Conservation (phyloP, 2,329 filamentous ascomycete species). For the Truncatella angustata region DNA sequence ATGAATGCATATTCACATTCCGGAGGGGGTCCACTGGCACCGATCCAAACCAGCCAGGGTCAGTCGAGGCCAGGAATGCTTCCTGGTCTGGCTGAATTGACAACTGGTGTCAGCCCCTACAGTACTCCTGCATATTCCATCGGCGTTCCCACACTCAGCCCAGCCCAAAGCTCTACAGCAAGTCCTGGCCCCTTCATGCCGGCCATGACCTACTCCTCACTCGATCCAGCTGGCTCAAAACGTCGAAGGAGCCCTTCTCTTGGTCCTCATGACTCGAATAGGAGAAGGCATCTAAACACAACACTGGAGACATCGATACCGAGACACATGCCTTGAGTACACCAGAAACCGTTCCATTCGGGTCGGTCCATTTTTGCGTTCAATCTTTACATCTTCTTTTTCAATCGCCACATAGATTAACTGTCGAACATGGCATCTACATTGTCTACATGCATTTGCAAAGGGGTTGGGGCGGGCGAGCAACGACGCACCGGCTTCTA, state of each 20-base stretch:
- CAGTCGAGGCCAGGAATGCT: slow-evolving; percentile 45
- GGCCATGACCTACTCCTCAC: slow-evolving; percentile 30
- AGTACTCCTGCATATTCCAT: slow-evolving; percentile 54
- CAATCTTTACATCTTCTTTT: too few species aligned
- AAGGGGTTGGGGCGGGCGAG: too few species aligned
- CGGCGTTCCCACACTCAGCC: slow-evolving; percentile 35
- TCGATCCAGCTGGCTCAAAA: slow-evolving; percentile 46
- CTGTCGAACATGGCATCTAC: too few species aligned
- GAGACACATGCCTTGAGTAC: slow-evolving; percentile 13
- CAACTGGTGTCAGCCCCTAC: slow-evolving; percentile 62
- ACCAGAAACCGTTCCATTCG: not conserved
- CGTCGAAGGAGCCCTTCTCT: slow-evolving; percentile 51
- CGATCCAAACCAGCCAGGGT: slow-evolving; percentile 46
- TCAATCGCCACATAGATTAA: too few species aligned
- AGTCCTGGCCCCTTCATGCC: slow-evolving; percentile 42
- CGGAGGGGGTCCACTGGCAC: slow-evolving; percentile 45
- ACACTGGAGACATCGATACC: slow-evolving; percentile 19
- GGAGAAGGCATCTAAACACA: slow-evolving; percentile 38
- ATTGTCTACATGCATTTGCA: too few species aligned
- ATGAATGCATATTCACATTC: slow-evolving; percentile 27
- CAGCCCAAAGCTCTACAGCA: slow-evolving; percentile 35
- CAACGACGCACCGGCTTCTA: too few species aligned
- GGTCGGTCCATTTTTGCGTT: too few species aligned
- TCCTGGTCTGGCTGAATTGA: slow-evolving; percentile 62
- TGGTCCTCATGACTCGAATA: slow-evolving; percentile 42